Percentiles rank a stretch among this genome's conserved stretches.
phyloP scores from a whole-genome alignment of 1,139 yeast species.

The Kodamaea derodonti region DNA sequence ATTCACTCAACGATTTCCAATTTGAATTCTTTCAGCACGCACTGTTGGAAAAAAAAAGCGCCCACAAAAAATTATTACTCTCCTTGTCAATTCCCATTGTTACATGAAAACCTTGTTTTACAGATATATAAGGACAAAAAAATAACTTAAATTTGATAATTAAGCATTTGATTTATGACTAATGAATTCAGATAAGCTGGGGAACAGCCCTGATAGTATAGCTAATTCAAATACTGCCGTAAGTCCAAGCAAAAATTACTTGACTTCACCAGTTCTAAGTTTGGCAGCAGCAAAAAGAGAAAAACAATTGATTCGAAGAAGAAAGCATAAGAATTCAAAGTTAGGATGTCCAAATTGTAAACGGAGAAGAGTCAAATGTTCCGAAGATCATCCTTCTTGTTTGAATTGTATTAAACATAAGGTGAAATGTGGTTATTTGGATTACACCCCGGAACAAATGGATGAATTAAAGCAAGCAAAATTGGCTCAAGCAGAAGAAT shows the following conservation, averaged over 20 bases:
- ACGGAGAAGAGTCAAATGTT: conserved; percentile 41
- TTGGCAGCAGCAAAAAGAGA: conserved; percentile 2
- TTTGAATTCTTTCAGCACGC: background rate
- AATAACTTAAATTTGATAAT: background rate
- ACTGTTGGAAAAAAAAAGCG: background rate
- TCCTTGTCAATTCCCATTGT: background rate
- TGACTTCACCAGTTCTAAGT: background rate
- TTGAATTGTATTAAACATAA: conserved; percentile 41
- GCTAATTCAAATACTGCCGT: background rate
- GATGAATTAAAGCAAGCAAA: conserved; percentile 26
- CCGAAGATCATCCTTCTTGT: conserved; percentile 42
- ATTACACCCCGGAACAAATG: conserved; percentile 32
- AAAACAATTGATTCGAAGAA: conserved; percentile 8
- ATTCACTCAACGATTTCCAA: background rate
- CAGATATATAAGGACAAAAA: background rate
- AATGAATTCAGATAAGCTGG: conserved; percentile 7
- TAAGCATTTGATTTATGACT: conserved; percentile 1
- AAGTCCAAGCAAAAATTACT: background rate
- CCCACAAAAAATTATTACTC: no score
- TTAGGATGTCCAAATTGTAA: conserved; percentile 45
- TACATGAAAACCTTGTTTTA: background rate
- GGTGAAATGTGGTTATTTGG: conserved; percentile 39
- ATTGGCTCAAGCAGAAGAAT: conserved; percentile 10
- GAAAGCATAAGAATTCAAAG: conserved; percentile 16
- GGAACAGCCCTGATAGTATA: conserved; percentile 6